These are phyloP conservation scores for Capsicum rhomboideum DNA, from an alignment of 257 asterid genomes.

Conservation along the genomic window DNA sequence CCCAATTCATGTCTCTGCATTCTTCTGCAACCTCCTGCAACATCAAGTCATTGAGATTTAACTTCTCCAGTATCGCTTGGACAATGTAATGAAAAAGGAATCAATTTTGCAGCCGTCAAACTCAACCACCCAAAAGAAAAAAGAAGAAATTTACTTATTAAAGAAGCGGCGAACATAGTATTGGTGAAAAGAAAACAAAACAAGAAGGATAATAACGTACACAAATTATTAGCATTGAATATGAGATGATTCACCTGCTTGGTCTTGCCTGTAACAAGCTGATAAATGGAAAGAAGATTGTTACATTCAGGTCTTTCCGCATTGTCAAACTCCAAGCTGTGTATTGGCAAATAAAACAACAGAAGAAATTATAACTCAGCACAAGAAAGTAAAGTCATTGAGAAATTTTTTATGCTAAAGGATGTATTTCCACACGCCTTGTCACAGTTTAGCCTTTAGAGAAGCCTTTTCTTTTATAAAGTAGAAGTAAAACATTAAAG, in stretches of 20 bases:
- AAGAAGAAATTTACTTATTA: not conserved
- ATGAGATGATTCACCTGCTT: constrained; percentile 49
- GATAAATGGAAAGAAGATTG: constrained; percentile 89
- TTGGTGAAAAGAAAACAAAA: not conserved
- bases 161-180: not conserved
- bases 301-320: constrained; percentile 92
- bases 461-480: not conserved
- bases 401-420: not conserved
- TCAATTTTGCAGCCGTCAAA: not conserved
- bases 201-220: not conserved
- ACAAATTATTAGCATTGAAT: not conserved
- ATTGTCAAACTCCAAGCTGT: constrained; percentile 87
- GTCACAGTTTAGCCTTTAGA: not conserved
- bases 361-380: not conserved
- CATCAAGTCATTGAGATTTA: constrained; percentile 3
- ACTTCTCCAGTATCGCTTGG: not conserved
- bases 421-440: not conserved
- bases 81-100: not conserved
- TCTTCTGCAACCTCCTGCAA: constrained; percentile 75
- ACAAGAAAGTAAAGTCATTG: constrained; percentile 1
- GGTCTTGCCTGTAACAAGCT: constrained; percentile 78
- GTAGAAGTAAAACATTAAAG: not conserved
- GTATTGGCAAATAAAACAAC: constrained; percentile 4
- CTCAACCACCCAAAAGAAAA: not conserved
- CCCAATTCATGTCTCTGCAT: constrained; percentile 74